Base-by-base conservation (phyloP, 495 filamentous ascomycete species). In the Niebla homalea region DNA sequence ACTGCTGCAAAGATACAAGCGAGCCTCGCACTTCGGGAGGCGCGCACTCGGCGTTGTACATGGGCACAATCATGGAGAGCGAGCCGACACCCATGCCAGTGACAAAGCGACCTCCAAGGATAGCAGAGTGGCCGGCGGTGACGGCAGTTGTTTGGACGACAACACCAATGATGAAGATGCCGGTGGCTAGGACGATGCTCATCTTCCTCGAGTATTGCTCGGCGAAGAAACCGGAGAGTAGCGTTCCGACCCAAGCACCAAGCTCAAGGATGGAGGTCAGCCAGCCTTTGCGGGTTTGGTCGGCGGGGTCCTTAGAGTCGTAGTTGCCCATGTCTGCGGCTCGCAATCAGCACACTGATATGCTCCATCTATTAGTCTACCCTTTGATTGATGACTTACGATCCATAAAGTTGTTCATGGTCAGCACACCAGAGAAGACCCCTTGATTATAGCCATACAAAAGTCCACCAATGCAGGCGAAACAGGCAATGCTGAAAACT, bases 231-330 rank as follows among this genome's bases (percentile, higher is more conserved):
- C 84, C 85, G 44, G 80, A 85, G 42, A 83, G 72, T 44, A 90
- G 71, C 0, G 83, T 80, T 7, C 87, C 86, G 43, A 86, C 56
- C 86, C 85, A 89, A 35, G 86, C 86, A 62, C 86, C 86, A 3
- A 93, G 74, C 55, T 89, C 78, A 53, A 90, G 76, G 50, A 89
- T 89, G 2, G 86, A 77, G 5, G 85, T 85, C 41, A 88, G 66
- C 84, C 84, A 87, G 23, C 84, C 84, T 60, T 87, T 85, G 49
- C 67, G 79, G 0, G 80, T 76, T 56, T 76, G 73, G 56, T 85
- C 72, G 0, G 65, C 58, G 49, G 73, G 29, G 14, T 32, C 14
- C 2, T 32, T 32, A 12, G 29, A 32, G 29, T 32, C 77, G 42
- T 80, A 81, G 20, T 73, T 69, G 36, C 79, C 80, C 73, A 86